Percentiles rank a stretch among this genome's conserved stretches.
Conservation (phyloP, 2,329 filamentous ascomycete genomes). For the Fusarium lateritium region DNA sequence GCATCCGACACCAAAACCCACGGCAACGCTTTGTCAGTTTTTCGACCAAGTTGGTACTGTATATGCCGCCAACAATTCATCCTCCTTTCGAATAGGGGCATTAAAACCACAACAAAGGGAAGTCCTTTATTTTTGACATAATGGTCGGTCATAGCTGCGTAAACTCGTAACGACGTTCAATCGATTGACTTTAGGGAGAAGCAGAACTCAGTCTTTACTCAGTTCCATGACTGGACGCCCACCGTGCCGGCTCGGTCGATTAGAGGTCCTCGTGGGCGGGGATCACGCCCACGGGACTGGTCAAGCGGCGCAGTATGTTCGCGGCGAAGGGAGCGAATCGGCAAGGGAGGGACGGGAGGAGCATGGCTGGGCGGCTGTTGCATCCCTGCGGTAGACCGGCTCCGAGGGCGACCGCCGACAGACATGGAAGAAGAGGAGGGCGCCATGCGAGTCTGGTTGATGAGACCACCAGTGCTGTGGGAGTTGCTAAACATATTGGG, state of each 20-base stretch:
- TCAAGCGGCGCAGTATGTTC: conserved; percentile 44
- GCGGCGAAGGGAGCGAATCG: conserved; percentile 49
- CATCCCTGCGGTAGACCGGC: conserved; percentile 46
- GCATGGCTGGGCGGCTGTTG: conserved; percentile 33
- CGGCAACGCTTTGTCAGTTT: neutral
- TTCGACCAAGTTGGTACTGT: neutral
- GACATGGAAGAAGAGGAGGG: conserved; percentile 34
- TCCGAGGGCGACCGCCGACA: conserved; percentile 42
- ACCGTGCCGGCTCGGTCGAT: conserved; percentile 51
- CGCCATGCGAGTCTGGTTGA: conserved; percentile 35
- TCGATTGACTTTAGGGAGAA: neutral
- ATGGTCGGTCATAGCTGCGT: conserved; percentile 39
- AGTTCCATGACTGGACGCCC: conserved; percentile 37
- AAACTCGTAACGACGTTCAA: conserved; percentile 34
- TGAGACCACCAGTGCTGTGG: conserved; percentile 34
- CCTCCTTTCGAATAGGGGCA: neutral
- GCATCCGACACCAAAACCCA: conserved; percentile 1
- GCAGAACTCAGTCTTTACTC: neutral
- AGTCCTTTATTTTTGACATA: conserved; percentile 22
- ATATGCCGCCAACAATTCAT: neutral
- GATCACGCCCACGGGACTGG: conserved; percentile 45
- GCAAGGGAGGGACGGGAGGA: conserved; percentile 49
- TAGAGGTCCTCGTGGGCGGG: conserved; percentile 50
- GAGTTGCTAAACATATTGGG: conserved; percentile 20
- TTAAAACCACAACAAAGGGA: conserved; percentile 6